Conservation (phyloP, 352 stramenopile genomes). For the Blastocystis sp. region DNA sequence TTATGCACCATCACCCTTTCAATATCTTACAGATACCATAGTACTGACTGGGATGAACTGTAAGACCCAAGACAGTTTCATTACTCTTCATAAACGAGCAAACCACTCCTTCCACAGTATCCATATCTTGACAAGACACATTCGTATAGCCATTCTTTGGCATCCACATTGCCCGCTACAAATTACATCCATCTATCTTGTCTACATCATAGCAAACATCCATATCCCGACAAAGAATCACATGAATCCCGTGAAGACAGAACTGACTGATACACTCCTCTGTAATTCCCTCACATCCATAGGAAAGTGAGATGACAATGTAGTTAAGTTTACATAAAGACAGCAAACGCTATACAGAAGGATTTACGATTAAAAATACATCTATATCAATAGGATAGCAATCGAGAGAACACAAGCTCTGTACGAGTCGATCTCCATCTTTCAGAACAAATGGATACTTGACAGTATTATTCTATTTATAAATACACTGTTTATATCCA, state of each 20-base stretch:
- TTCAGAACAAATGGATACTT: not conserved
- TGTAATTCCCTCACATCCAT: not conserved
- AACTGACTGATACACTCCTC: not conserved
- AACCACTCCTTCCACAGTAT: not conserved
- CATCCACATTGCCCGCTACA: not conserved
- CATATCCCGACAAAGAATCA: constrained; percentile 50
- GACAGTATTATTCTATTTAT: not conserved
- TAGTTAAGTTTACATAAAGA: not conserved
- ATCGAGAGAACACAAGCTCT: not conserved
- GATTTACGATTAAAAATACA: not conserved
- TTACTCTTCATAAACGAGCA: not conserved
- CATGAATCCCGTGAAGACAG: not conserved
- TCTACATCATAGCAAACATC: constrained; percentile 33
- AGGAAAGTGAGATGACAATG: constrained; percentile 4
- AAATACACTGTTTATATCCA: not conserved
- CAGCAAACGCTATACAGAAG: not conserved
- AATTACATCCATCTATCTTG: not conserved
- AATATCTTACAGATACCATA: not conserved
- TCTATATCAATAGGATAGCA: constrained; percentile 36
- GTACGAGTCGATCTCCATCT: not conserved
- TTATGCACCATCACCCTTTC: not conserved
- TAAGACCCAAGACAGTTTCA: not conserved
- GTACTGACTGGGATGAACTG: constrained; percentile 13
- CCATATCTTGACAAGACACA: not conserved
- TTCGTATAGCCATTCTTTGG: not conserved